Evolutionary conservation across 108 stramenopile genomes (phyloP), one percentile per base, ranked within the genome.

Genomic region (Skeletonema grethae): DNA sequence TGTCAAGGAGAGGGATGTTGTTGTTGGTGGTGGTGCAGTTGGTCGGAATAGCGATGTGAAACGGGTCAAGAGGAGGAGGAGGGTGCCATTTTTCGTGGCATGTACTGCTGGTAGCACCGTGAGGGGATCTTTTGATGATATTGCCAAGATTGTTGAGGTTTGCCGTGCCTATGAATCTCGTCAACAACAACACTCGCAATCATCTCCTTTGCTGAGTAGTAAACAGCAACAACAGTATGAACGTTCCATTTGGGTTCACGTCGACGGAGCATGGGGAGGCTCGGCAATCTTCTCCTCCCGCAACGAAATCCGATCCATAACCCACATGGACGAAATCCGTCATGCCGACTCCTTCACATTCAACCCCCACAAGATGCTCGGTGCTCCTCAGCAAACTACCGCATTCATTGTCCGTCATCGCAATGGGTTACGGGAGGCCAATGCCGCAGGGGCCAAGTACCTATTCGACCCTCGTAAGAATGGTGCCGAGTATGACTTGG

Each of bases 311-410:
- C 76, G 79, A 30, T 43, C 71, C 15, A 38, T 69, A 25, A 65
- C 80, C 18, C 67, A 65, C 50, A 83, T 83, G 55, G 65, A 75
- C 18, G 71, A 77, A 10, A 70, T 77, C 61, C 62, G 69, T 3
- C 70, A 69, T 24, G 80, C 79, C 6, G 86, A 87, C 76, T 75
- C 77, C n/a, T 84, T 87, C 56, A 84, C 80, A 35, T 72, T 84
- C 67, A 87, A 87, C 38, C 86, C 83, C 5, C 86, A 87, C 73
- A 87, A 87, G 68, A 80, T 87, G 86, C 64, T 87, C 12, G 83
- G 86, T 18, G 80, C 83, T 36, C 86, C 86, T 5, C 82, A 82
- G 58, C 86, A 87, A 67, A 84, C 83, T 6, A 84, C 82, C 2
- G 75, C 75, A 11, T 84, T 87, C 56, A 69, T 86, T 30, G 71